phyloP scores from a whole-genome alignment of 2,329 filamentous ascomycete species.

The Xylaria sp. region DNA sequence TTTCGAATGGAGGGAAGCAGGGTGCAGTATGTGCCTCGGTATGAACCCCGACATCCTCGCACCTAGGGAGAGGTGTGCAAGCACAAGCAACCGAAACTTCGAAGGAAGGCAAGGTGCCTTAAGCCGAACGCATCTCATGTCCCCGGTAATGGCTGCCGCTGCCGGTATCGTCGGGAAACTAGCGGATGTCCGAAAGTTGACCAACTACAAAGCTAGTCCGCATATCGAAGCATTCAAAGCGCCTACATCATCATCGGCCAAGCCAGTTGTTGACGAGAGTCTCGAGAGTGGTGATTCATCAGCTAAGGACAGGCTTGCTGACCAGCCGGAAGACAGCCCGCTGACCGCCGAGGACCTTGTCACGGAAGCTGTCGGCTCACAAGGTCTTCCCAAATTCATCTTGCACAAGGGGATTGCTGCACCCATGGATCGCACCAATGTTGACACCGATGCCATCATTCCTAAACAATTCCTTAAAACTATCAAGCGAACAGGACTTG shows the following conservation, averaged over 20 bases:
- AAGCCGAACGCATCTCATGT: constrained; percentile 94
- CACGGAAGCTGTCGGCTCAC: constrained; percentile 52
- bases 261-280: constrained; percentile 59
- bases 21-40: constrained; percentile 98
- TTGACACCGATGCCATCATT: constrained; percentile 99
- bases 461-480: constrained; percentile 99
- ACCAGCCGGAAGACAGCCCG: constrained; percentile 67
- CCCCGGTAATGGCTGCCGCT: constrained; percentile 93
- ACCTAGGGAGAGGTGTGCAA: constrained; percentile 90
- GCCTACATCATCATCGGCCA: constrained; percentile 40
- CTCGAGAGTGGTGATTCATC: constrained; percentile 54
- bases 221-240: constrained; percentile 62
- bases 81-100: constrained; percentile 96
- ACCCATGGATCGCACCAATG: constrained; percentile 84
- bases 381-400: constrained; percentile 83
- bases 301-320: constrained; percentile 59
- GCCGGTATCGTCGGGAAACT: constrained; percentile 90
- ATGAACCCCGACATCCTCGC: constrained; percentile 99
- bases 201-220: constrained; percentile 62
- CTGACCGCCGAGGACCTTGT: constrained; percentile 68
- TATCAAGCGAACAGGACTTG: constrained; percentile 95
- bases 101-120: constrained; percentile 93
- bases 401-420: constrained; percentile 86
- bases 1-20: constrained; percentile 97
- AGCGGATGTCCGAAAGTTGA: constrained; percentile 84